These are phyloP conservation scores for Calonectria honghensis DNA, from an alignment of 2,329 filamentous ascomycete species.

Conservation along the genomic window DNA sequence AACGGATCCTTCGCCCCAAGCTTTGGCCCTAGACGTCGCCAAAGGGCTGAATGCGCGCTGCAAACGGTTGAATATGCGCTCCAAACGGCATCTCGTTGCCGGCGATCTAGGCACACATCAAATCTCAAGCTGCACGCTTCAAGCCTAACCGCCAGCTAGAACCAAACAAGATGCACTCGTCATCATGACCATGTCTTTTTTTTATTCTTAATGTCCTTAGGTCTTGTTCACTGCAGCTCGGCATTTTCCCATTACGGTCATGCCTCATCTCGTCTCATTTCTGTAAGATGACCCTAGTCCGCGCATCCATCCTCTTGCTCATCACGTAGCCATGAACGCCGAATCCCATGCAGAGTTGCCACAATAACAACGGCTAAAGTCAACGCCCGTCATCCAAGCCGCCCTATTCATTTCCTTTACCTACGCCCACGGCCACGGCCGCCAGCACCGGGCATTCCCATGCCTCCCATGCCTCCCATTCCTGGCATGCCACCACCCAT, in stretches of 20 bases:
- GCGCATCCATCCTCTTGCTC: constrained; percentile 26
- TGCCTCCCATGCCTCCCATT: constrained; percentile 60
- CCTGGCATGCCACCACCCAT: constrained; percentile 69
- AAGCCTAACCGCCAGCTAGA: background rate
- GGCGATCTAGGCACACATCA: constrained; percentile 1
- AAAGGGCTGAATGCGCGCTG: background rate
- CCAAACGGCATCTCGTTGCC: constrained; percentile 9
- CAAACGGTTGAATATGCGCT: too few relatives aligned
- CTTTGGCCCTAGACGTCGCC: background rate
- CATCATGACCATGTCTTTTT: constrained; percentile 31
- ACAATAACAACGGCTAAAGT: constrained; percentile 27
- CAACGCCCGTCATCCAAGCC: constrained; percentile 28
- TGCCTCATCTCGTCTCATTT: constrained; percentile 26
- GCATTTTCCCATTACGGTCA: constrained; percentile 8
- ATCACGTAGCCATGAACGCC: constrained; percentile 40
- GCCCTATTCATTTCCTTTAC: constrained; percentile 37
- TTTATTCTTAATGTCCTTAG: background rate
- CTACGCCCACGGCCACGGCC: constrained; percentile 58
- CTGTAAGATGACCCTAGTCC: constrained; percentile 2
- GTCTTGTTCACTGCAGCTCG: constrained; percentile 12
- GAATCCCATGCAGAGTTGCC: constrained; percentile 39
- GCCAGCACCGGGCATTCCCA: constrained; percentile 58
- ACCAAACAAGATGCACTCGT: background rate
- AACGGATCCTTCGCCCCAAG: background rate
- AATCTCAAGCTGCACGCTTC: background rate